These are phyloP conservation scores for Mimosa bimucronata DNA, from an alignment of 306 rosid species.

Conservation along the genomic window DNA sequence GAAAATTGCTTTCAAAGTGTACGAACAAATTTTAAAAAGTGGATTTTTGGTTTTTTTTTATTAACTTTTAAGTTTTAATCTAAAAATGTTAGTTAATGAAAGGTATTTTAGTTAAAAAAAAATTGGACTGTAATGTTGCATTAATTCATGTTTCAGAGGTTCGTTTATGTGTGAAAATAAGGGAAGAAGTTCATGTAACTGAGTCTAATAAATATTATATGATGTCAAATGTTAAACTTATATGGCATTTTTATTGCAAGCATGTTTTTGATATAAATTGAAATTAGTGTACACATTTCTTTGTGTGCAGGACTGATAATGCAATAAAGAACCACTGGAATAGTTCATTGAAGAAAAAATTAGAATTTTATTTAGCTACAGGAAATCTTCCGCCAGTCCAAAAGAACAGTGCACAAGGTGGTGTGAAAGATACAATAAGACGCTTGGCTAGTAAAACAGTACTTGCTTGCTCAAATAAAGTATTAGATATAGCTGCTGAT, in stretches of 20 bases:
- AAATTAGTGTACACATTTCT: background rate
- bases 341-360: slow-evolving; percentile 96
- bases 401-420: slow-evolving; percentile 57
- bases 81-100: background rate
- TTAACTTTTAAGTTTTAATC: background rate
- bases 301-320: slow-evolving; percentile 82
- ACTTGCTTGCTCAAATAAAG: slow-evolving; percentile 56
- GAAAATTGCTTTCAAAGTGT: no score
- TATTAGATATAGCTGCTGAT: slow-evolving; percentile 63
- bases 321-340: slow-evolving; percentile 99
- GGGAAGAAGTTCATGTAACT: background rate
- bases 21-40: no score
- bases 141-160: background rate
- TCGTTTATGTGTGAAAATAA: background rate
- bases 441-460: slow-evolving; percentile 50
- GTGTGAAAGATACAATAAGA: slow-evolving; percentile 63
- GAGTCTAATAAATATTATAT: slow-evolving; percentile 7
- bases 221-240: slow-evolving; percentile 17
- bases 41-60: background rate
- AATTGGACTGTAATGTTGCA: background rate
- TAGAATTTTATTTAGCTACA: slow-evolving; percentile 81
- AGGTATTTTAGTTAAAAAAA: background rate
- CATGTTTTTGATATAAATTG: background rate
- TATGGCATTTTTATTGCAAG: background rate
- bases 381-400: slow-evolving; percentile 90